These are phyloP conservation scores for Leccinum rimulosum DNA, from an alignment of 768 basidiomycete genomes.

Conservation along the genomic window DNA sequence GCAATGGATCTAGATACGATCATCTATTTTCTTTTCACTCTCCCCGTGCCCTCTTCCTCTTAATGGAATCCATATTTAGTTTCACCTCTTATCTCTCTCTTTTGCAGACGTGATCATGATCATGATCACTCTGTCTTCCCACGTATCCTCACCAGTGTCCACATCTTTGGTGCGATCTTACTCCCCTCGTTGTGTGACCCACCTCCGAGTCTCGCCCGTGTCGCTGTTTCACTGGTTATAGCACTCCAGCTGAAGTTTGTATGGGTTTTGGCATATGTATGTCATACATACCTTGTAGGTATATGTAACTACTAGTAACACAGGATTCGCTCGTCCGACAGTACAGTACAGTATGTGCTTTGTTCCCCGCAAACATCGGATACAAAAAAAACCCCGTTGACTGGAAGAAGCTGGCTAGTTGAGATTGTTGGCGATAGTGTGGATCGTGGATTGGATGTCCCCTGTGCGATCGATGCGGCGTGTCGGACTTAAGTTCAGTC, in stretches of 20 bases:
- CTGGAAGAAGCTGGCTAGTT: not conserved
- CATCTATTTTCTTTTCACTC: not conserved
- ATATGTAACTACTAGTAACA: not conserved
- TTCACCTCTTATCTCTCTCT: not conserved
- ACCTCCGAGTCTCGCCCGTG: not conserved
- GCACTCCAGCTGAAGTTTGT: constrained; percentile 4
- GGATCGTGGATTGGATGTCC: not conserved
- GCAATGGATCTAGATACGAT: not conserved
- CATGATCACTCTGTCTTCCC: not conserved
- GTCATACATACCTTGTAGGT: not conserved
- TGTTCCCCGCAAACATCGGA: not conserved
- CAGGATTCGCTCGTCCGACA: not conserved
- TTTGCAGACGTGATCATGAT: not conserved
- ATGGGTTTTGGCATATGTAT: not conserved
- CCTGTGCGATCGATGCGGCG: too few species aligned
- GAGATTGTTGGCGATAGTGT: not conserved
- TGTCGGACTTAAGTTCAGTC: too few species aligned
- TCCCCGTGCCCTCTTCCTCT: not conserved
- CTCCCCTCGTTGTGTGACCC: not conserved
- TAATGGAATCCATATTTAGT: not conserved
- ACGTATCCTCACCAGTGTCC: not conserved
- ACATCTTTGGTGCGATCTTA: not conserved
- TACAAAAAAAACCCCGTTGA: not conserved
- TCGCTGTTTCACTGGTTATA: constrained; percentile 2
- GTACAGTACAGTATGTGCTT: not conserved